These are phyloP conservation scores for Petunia hybrid DNA, from an alignment of 305 asterid species.

Conservation along the genomic window DNA sequence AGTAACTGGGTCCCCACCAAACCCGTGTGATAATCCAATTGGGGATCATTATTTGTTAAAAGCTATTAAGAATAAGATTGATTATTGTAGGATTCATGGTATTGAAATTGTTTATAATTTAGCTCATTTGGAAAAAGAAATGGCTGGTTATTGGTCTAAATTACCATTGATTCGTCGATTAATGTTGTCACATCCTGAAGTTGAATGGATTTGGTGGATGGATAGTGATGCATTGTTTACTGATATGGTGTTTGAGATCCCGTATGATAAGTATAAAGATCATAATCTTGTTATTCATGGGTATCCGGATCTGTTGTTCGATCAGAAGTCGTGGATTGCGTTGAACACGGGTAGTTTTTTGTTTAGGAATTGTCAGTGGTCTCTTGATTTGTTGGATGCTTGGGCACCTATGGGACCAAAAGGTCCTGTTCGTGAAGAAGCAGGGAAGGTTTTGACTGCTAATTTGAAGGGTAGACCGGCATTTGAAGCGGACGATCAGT, in stretches of 20 bases:
- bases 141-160: slow-evolving; percentile 44
- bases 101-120: slow-evolving; percentile 40
- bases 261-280: slow-evolving; percentile 35
- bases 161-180: slow-evolving; percentile 39
- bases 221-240: slow-evolving; percentile 43
- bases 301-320: slow-evolving; percentile 40
- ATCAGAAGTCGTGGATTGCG: slow-evolving; percentile 42
- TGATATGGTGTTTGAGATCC: slow-evolving; percentile 40
- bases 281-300: slow-evolving; percentile 42
- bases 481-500: slow-evolving; percentile 45
- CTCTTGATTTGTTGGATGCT: slow-evolving; percentile 39
- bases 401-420: slow-evolving; percentile 38
- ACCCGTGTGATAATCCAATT: slow-evolving; percentile 41
- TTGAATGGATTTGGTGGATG: slow-evolving; percentile 48
- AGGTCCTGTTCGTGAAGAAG: slow-evolving; percentile 39
- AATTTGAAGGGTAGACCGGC: slow-evolving; percentile 38
- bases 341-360: slow-evolving; percentile 40
- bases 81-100: slow-evolving; percentile 44
- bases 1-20: slow-evolving; percentile 35
- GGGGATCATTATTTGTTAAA: slow-evolving; percentile 44
- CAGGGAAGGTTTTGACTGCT: slow-evolving; percentile 39
- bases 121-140: slow-evolving; percentile 44
- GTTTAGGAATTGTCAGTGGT: slow-evolving; percentile 39
- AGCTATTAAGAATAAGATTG: slow-evolving; percentile 39
- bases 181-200: slow-evolving; percentile 45